Evolutionary conservation across 371 early-diverging fungal genomes (phyloP), one percentile per base, ranked within the genome.

Genomic region (Rhizopus sp.): DNA sequence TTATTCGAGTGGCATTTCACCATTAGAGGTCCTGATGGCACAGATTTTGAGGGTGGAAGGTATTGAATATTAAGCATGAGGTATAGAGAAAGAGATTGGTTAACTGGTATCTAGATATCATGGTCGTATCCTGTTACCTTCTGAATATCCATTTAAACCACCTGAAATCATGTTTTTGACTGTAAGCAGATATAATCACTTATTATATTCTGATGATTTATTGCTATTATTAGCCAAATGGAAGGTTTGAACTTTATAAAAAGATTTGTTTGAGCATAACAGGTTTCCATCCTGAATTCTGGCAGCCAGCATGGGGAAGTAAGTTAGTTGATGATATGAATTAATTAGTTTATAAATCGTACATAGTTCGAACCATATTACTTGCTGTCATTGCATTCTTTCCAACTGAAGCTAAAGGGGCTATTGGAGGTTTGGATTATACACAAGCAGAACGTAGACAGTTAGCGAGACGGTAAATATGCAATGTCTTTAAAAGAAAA

Each of bases 1-100:
- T 69, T 92, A 29, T 90, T 93, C 67, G 93, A 93, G 59, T 92
- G 95, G 95, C 98, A 97, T 66, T 97, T 95, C 65, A 95, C 95
- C 1, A 81, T 97, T 9, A 80, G 91, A 12, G 97, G 98, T 1
- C 95, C 96, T 5, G 73, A 80, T 29, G 90, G 83, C 30, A 92
- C 93, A 8, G 93, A 91, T n/a, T 97, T 92, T 70, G 85, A 81
- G 49, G 90, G 88, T 17, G 96, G 96, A 51, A 77, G 89, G 72
- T 91, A 51, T 41, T 39, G 29, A 17, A 29, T n/a, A 3, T 33
- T 41, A 1, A 31, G 17, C 9, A 72, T 51, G 69, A 45, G 32
- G 15, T n/a, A 55, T 12, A 45, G 6, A 34, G 13, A 34, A 34
- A 12, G 29, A 37, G 13, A 32, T 9, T 52, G 5, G 44, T 39